Conservation (phyloP, 2,329 filamentous ascomycete species). For the Chalaropsis thielavioides region DNA sequence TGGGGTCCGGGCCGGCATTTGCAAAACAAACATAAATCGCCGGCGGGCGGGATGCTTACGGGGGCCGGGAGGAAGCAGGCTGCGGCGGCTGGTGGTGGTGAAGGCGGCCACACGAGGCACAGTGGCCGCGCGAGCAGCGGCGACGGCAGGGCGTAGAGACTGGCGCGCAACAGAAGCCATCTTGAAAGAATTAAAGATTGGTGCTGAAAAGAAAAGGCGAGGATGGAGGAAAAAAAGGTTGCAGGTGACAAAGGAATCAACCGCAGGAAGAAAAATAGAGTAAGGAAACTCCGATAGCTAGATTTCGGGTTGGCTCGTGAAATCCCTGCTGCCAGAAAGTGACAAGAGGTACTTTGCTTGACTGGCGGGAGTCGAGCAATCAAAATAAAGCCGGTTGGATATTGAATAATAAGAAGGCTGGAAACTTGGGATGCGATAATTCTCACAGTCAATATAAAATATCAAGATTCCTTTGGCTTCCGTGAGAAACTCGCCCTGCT, state of each 20-base stretch:
- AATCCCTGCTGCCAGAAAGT: conserved; percentile 1
- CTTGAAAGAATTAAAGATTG: conserved; percentile 18
- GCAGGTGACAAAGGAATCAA: not conserved
- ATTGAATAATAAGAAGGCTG: not conserved
- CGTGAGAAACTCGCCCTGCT: not conserved
- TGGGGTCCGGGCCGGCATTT: not conserved
- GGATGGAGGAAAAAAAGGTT: not conserved
- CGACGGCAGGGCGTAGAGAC: conserved; percentile 33
- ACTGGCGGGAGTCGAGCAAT: not conserved
- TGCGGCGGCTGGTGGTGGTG: conserved; percentile 64
- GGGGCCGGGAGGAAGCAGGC: conserved; percentile 69
- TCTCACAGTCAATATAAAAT: not conserved
- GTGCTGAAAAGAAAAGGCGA: not conserved
- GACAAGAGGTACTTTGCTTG: not conserved
- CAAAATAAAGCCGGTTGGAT: not conserved
- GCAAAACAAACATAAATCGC: too few species aligned
- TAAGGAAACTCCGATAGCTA: not conserved
- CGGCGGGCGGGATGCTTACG: conserved; percentile 40
- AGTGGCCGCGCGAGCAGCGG: conserved; percentile 21
- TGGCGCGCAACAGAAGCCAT: conserved; percentile 46
- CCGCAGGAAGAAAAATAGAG: conserved; percentile 1
- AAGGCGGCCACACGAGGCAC: conserved; percentile 55
- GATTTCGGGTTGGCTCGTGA: conserved; percentile 5
- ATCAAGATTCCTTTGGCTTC: not conserved
- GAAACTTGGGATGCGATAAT: not conserved